Percentiles rank a stretch among this genome's conserved stretches.
Evolutionary conservation across 2,329 filamentous ascomycete genomes (phyloP).

Genomic region (Ceratocystis lukuohia): DNA sequence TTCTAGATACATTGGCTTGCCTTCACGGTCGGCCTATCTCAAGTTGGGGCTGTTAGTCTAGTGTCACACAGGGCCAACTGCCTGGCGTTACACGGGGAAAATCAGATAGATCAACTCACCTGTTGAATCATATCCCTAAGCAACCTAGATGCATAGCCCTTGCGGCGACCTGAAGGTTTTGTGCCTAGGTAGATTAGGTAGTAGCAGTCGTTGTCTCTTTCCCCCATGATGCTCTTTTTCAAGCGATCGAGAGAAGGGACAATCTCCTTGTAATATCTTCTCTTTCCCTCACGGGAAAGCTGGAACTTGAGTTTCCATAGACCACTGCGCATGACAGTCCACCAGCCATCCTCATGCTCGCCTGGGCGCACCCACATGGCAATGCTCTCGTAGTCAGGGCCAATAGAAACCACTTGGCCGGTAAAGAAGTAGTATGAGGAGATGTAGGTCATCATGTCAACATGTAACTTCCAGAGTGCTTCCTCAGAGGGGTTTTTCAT

Average conservation of each 20-base stretch:
- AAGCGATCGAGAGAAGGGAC: conserved; percentile 60
- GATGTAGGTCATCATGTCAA: conserved; percentile 64
- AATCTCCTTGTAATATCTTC: conserved; percentile 66
- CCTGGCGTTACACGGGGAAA: neutral
- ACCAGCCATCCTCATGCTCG: conserved; percentile 57
- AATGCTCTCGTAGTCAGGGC: conserved; percentile 62
- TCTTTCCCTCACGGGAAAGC: conserved; percentile 56
- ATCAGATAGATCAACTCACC: conserved; percentile 31
- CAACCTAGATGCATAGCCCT: conserved; percentile 58
- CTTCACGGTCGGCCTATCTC: conserved; percentile 52
- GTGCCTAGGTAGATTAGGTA: conserved; percentile 78
- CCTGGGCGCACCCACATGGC: conserved; percentile 71
- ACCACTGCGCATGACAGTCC: conserved; percentile 58
- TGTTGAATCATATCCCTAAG: conserved; percentile 54
- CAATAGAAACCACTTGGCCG: conserved; percentile 61
- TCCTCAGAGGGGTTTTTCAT: conserved; percentile 48
- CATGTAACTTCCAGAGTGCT: conserved; percentile 62
- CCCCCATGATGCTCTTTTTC: conserved; percentile 55
- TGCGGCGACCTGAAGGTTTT: conserved; percentile 53
- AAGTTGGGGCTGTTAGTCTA: neutral
- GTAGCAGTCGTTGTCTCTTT: conserved; percentile 54
- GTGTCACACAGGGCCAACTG: neutral
- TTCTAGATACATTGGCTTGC: conserved; percentile 62
- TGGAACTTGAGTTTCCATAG: conserved; percentile 67
- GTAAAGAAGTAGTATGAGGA: conserved; percentile 62